Conservation (phyloP, 345 rosid genomes). For the Lepidium aucheri region DNA sequence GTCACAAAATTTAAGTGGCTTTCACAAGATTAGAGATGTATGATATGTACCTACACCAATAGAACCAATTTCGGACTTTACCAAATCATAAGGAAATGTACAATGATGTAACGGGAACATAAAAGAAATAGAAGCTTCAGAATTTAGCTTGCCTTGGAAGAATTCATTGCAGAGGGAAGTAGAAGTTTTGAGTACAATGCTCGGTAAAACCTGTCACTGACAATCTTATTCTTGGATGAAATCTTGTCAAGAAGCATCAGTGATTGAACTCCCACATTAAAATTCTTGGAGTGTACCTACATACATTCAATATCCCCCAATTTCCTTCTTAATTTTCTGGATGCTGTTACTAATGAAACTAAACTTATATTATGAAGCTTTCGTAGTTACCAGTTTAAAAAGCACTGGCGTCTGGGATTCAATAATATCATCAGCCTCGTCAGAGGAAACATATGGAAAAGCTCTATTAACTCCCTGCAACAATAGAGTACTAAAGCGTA, state of each 20-base stretch:
- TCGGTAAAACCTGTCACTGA: slow-evolving; percentile 89
- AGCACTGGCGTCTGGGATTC: slow-evolving; percentile 87
- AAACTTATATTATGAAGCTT: neutral
- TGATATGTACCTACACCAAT: neutral
- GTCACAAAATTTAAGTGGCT: no score
- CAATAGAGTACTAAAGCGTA: slow-evolving; percentile 5
- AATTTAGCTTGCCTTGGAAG: slow-evolving; percentile 72
- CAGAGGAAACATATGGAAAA: slow-evolving; percentile 85
- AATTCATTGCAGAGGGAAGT: slow-evolving; percentile 83
- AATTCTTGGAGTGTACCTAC: slow-evolving; percentile 91
- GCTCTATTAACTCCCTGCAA: slow-evolving; percentile 93
- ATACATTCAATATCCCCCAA: slow-evolving; percentile 9
- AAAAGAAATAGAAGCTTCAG: neutral
- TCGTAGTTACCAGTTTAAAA: slow-evolving; percentile 62
- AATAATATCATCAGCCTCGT: slow-evolving; percentile 81
- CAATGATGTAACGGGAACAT: neutral
- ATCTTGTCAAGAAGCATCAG: slow-evolving; percentile 95
- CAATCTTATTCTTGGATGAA: slow-evolving; percentile 90
- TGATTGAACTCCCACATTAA: slow-evolving; percentile 91
- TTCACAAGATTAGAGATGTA: neutral
- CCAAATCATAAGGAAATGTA: neutral
- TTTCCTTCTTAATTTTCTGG: neutral
- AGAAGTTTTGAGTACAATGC: slow-evolving; percentile 88
- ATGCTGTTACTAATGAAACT: neutral
- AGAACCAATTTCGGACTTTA: neutral